phyloP scores from a whole-genome alignment of 208 protist species.

The Tritrichomonas musculus region DNA sequence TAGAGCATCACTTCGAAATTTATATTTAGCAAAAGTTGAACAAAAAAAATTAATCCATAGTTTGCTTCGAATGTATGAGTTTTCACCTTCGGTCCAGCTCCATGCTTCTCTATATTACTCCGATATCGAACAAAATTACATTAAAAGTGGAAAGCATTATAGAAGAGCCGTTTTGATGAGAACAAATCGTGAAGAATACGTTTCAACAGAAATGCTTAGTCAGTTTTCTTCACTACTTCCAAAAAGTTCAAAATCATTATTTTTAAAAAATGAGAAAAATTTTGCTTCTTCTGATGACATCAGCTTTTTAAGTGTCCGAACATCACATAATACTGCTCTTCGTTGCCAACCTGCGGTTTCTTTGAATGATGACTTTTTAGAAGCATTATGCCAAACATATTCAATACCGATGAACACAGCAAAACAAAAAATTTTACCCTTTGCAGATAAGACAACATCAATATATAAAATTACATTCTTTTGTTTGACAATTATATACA shows the following conservation, averaged over 20 bases:
- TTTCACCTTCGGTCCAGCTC: not conserved
- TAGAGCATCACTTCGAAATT: not conserved
- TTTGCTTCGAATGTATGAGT: not conserved
- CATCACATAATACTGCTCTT: not conserved
- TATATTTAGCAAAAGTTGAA: not conserved
- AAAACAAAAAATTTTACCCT: not conserved
- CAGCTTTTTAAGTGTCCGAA: not conserved
- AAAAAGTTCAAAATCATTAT: not conserved
- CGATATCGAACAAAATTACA: not conserved
- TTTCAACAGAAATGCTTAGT: not conserved
- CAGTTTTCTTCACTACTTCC: not conserved
- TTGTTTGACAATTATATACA: not conserved
- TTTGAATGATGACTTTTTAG: not conserved
- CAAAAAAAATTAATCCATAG: not conserved
- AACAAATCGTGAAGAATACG: not conserved
- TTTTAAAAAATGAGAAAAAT: not conserved
- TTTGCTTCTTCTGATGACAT: too few species aligned
- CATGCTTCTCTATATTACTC: not conserved
- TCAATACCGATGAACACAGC: not conserved
- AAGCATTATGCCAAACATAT: not conserved
- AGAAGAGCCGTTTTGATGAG: not conserved
- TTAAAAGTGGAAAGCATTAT: not conserved
- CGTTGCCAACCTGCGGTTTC: not conserved
- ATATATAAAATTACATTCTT: not conserved
- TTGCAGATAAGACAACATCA: not conserved